These are phyloP conservation scores for Colletotrichum cereale DNA, from an alignment of 2,329 filamentous ascomycete species.

Conservation along the genomic window DNA sequence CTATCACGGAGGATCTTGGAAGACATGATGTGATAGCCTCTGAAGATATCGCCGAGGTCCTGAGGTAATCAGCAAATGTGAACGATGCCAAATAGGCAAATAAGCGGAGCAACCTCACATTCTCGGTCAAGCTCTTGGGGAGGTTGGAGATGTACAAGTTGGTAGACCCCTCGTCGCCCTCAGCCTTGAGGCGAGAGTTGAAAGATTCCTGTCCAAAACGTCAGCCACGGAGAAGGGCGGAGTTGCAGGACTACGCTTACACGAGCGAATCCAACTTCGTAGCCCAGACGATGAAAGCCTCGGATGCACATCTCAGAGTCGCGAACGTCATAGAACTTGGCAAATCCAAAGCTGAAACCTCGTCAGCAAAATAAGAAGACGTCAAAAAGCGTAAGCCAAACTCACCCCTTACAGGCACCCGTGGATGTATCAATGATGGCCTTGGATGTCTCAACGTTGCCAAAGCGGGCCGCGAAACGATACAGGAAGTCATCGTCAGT, in stretches of 20 bases:
- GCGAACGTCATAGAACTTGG: constrained; percentile 89
- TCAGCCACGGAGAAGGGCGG: constrained; percentile 43
- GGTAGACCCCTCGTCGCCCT: constrained; percentile 89
- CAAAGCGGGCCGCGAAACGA: constrained; percentile 87
- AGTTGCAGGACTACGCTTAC: constrained; percentile 61
- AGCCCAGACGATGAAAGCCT: constrained; percentile 92
- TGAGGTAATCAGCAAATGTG: constrained; percentile 48
- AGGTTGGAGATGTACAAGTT: constrained; percentile 99
- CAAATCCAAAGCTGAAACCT: constrained; percentile 86
- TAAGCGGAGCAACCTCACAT: constrained; percentile 67
- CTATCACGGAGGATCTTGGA: constrained; percentile 95
- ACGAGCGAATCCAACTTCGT: constrained; percentile 96
- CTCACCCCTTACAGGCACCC: constrained; percentile 94
- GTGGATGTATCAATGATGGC: constrained; percentile 97
- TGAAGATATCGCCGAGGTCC: constrained; percentile 84
- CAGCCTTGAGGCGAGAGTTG: constrained; percentile 96
- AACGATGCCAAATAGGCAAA: not conserved
- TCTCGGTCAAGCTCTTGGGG: constrained; percentile 91
- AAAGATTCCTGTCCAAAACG: constrained; percentile 83
- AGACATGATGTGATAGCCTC: constrained; percentile 86
- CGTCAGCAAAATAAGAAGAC: constrained; percentile 46
- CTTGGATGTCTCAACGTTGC: constrained; percentile 95
- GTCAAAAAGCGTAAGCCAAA: constrained; percentile 38
- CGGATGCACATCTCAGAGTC: constrained; percentile 97
- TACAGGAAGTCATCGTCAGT: constrained; percentile 93